These are phyloP conservation scores for Aspergillus sp. DNA, from an alignment of 2,329 filamentous ascomycete species.

Conservation along the genomic window DNA sequence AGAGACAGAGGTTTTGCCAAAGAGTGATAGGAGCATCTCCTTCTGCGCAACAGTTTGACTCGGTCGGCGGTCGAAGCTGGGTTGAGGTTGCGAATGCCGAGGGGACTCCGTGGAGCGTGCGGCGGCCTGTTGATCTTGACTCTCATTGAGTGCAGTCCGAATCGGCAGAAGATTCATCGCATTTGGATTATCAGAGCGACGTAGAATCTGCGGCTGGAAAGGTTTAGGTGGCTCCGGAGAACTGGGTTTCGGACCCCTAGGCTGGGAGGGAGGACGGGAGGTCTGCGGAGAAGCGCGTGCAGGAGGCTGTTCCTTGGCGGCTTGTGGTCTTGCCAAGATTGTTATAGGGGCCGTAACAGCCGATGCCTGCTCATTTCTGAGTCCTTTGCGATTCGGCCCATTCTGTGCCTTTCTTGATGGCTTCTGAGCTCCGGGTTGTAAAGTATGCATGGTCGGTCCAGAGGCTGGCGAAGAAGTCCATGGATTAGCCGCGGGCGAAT, in stretches of 20 bases:
- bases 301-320: conserved; percentile 29
- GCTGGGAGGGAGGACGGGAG: conserved; percentile 17
- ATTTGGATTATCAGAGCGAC: conserved; percentile 49
- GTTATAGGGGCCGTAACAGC: conserved; percentile 38
- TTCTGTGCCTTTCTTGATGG: conserved; percentile 28
- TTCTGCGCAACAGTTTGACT: conserved; percentile 50
- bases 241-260: conserved; percentile 25
- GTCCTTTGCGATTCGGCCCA: conserved; percentile 25
- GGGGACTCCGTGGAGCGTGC: conserved; percentile 9
- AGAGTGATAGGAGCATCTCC: conserved; percentile 61
- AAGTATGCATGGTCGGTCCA: conserved; percentile 41
- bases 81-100: conserved; percentile 22
- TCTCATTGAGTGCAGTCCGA: conserved; percentile 28
- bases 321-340: conserved; percentile 40
- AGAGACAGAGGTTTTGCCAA: conserved; percentile 52
- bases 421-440: conserved; percentile 38
- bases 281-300: conserved; percentile 6
- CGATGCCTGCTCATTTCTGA: conserved; percentile 25
- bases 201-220: conserved; percentile 58
- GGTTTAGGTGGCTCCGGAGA: conserved; percentile 44
- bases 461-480: conserved; percentile 44
- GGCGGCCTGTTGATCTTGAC: conserved; percentile 17
- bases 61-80: conserved; percentile 39
- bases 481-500: conserved; percentile 12
- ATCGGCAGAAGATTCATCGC: conserved; percentile 27